Percentiles rank a stretch among this genome's conserved stretches.
Evolutionary conservation across 495 filamentous ascomycete genomes (phyloP).

Genomic region (Baudoinia panamericana): DNA sequence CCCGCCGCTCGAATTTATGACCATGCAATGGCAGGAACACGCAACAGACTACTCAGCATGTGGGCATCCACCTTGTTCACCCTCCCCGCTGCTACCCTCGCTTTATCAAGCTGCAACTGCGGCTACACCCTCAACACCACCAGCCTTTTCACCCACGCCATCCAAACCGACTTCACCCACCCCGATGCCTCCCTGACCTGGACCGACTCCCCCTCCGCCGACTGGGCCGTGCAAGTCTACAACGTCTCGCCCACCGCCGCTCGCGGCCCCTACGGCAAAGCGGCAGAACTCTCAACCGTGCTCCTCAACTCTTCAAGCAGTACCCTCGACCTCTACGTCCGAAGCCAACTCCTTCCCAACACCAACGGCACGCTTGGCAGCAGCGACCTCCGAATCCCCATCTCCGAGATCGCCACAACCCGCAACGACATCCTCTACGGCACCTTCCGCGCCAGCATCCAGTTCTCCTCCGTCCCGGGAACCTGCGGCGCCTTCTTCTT

Average conservation of each 20-base stretch:
- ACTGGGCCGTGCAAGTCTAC: conserved; percentile 52
- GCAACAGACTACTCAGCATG: not conserved
- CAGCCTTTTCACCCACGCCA: conserved; percentile 48
- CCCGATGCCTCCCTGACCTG: conserved; percentile 17
- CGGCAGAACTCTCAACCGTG: conserved; percentile 41
- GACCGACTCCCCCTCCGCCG: conserved; percentile 35
- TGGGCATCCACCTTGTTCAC: not conserved
- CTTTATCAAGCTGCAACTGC: conserved; percentile 43
- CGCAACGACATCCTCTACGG: conserved; percentile 51
- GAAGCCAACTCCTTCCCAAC: conserved; percentile 23
- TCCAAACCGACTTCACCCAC: conserved; percentile 57
- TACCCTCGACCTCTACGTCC: conserved; percentile 45
- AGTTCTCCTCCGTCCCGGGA: conserved; percentile 42
- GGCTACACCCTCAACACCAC: conserved; percentile 45
- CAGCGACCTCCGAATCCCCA: conserved; percentile 40
- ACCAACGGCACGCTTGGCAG: too few species aligned
- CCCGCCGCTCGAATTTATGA: too few species aligned
- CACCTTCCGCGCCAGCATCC: conserved; percentile 53
- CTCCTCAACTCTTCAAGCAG: conserved; percentile 29
- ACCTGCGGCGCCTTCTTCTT: conserved; percentile 72
- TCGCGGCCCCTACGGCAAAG: conserved; percentile 54
- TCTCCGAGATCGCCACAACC: conserved; percentile 45
- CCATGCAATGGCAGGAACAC: too few species aligned
- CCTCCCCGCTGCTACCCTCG: not conserved
- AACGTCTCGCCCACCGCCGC: conserved; percentile 39